Evolutionary conservation across 345 rosid species (phyloP).

Genomic region (Rhodamnia argentea): DNA sequence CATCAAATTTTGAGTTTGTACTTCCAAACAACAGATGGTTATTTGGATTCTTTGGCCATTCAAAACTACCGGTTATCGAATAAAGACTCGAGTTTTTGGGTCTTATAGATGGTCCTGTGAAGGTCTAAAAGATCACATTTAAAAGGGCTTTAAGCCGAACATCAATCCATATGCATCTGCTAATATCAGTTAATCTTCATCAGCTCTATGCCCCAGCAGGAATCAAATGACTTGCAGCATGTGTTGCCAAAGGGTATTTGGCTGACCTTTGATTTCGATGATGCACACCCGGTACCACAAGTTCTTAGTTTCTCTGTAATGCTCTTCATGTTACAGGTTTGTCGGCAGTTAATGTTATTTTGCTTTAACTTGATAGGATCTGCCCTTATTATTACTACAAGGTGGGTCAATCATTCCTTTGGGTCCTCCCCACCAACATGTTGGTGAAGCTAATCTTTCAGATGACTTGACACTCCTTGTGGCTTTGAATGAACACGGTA

Average conservation of each 20-base stretch:
- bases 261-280: constrained; percentile 72
- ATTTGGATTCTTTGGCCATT: background rate
- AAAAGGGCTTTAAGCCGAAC: background rate
- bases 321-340: background rate
- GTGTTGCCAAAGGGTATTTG: constrained; percentile 67
- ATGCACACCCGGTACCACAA: constrained; percentile 71
- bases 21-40: background rate
- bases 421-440: constrained; percentile 60
- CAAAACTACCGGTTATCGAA: no score
- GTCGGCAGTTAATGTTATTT: background rate
- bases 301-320: background rate
- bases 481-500: constrained; percentile 81
- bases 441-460: constrained; percentile 45
- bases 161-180: background rate
- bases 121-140: background rate
- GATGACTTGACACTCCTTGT: constrained; percentile 75
- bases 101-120: background rate
- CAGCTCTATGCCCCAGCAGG: constrained; percentile 41
- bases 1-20: background rate
- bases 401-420: constrained; percentile 78
- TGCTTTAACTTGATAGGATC: constrained; percentile 40
- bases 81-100: background rate
- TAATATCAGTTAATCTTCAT: constrained; percentile 6
- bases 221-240: constrained; percentile 31
- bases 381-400: constrained; percentile 71